Evolutionary conservation across 2,329 filamentous ascomycete species (phyloP).

Genomic region (Triangularia setosa): DNA sequence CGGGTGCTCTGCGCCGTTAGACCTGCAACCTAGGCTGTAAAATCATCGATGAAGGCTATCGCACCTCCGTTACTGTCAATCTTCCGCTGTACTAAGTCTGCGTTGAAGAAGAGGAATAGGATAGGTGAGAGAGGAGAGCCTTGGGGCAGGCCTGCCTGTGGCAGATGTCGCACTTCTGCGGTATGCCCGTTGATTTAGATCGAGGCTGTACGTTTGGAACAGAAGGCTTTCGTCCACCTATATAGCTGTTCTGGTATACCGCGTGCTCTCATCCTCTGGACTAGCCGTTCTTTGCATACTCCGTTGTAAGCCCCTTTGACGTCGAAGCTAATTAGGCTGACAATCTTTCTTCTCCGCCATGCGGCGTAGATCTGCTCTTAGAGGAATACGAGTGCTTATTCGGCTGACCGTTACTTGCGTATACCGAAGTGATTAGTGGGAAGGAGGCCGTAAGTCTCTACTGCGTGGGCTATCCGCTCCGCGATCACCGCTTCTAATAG

Average conservation of each 20-base stretch:
- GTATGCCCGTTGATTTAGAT: constrained; percentile 10
- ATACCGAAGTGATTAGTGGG: no score
- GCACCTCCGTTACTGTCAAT: constrained; percentile 28
- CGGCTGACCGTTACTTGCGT: no score
- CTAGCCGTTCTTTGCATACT: constrained; percentile 11
- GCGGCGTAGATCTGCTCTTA: no score
- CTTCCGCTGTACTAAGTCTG: constrained; percentile 32
- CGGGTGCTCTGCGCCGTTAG: constrained; percentile 25
- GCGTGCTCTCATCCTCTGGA: constrained; percentile 8
- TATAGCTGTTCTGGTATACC: constrained; percentile 9
- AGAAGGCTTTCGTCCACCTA: constrained; percentile 11
- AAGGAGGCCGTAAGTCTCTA: no score
- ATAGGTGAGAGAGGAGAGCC: constrained; percentile 12
- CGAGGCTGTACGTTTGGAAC: constrained; percentile 5
- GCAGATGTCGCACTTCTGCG: neutral
- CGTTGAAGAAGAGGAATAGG: constrained; percentile 34
- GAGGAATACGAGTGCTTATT: no score
- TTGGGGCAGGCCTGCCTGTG: constrained; percentile 7
- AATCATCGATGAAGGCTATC: constrained; percentile 30
- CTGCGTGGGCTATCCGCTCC: no score
- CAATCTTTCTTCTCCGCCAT: no score
- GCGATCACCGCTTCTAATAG: no score
- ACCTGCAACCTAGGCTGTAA: constrained; percentile 25
- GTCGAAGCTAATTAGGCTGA: no score
- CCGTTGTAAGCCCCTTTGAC: constrained; percentile 15